Evolutionary conservation across 164 flowering plant genomes (phyloP), one percentile per base, ranked within the genome.

Genomic region (Aristolochia fimbriata): DNA sequence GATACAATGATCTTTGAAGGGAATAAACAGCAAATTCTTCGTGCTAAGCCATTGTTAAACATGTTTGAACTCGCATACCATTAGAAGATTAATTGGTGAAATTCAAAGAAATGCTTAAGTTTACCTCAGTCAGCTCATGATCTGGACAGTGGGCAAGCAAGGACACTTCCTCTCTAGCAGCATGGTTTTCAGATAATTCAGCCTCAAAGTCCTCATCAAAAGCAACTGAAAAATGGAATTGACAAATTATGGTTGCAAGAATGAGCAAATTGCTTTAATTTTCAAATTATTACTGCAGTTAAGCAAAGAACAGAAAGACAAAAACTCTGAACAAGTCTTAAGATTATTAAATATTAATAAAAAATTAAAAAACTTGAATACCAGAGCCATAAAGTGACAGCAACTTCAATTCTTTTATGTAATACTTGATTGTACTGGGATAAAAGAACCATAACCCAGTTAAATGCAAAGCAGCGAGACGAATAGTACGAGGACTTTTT

Each of bases 131-230:
- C 55, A 91, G 76, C 68, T 90, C 97, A 57, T 78, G 66, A 50
- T 83, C 88, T 8, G 88, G 81, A 65, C 78, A 77, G 70, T 69
- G 80, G 23, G 86, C 83, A 66, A 93, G 69, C 51, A 83, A 58
- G 21, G 83, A 77, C 22, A 91, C 83, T 76, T 94, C 99, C 65
- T 62, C 59, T 62, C 78, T 82, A 49, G 89, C 92, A 70, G 88
- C 96, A 62, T 64, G 70, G 74, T 81, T 87, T 63, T 88, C 97
- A 66, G 77, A 58, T 66, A 94, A 70, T 73, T 91, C 97, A 62
- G 83, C 88, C 77, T 94, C 95, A 79, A 86, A 90, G 74, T 94
- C 97, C 73, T 94, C 99, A 74, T 93, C 99, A 75, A 94, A 90
- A 57, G 97, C 97, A 84, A 94, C 99, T 93, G 52, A 49, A 49